Conservation (phyloP, 345 rosid species). For the Viola odorata region DNA sequence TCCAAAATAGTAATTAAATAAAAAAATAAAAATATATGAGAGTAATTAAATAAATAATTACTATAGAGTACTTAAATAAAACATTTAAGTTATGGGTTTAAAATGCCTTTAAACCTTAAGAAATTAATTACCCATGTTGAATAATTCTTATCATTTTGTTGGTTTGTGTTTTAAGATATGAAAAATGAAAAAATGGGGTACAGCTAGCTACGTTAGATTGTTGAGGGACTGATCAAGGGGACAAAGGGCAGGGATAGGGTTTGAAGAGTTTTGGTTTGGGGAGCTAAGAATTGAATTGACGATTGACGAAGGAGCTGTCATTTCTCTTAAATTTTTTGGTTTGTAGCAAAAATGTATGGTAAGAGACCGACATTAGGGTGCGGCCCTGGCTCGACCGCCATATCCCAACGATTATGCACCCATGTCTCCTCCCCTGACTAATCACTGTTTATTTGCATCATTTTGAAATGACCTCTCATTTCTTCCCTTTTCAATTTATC, state of each 20-base stretch:
- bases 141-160: too few species aligned
- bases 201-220: slow-evolving; percentile 33
- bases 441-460: not conserved
- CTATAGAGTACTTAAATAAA: too few species aligned
- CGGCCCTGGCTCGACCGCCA: slow-evolving; percentile 35
- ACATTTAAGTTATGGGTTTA: too few species aligned
- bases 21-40: too few species aligned
- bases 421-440: slow-evolving; percentile 32
- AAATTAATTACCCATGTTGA: too few species aligned
- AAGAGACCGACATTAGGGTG: slow-evolving; percentile 49
- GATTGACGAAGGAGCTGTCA: slow-evolving; percentile 29
- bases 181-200: slow-evolving; percentile 10
- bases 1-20: too few species aligned
- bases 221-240: slow-evolving; percentile 23
- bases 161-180: too few species aligned
- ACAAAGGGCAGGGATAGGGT: slow-evolving; percentile 25
- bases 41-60: too few species aligned
- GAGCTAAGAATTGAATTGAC: not conserved
- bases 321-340: slow-evolving; percentile 25
- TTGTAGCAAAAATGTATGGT: slow-evolving; percentile 26
- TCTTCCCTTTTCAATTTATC: not conserved
- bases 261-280: slow-evolving; percentile 1
- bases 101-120: too few species aligned
- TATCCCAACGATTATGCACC: slow-evolving; percentile 43
- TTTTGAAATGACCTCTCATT: slow-evolving; percentile 51